Percentiles rank a stretch among this genome's conserved stretches.
Conservation (phyloP, 805 yeast species). For the Myxozyma vanderwaltii region DNA sequence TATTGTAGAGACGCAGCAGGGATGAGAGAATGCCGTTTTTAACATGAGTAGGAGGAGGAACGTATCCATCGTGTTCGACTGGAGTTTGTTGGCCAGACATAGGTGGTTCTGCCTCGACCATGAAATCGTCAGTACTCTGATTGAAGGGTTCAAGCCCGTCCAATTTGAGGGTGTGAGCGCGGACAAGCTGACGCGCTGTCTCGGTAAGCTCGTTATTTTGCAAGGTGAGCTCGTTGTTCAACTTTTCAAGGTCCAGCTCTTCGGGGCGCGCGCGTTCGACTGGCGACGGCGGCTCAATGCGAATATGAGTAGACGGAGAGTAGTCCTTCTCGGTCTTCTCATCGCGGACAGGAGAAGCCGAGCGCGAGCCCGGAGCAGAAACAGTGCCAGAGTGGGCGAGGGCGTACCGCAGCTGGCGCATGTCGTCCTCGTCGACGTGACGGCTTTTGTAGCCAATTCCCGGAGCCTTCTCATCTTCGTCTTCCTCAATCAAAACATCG, state of each 20-base stretch:
- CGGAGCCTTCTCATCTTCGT: constrained; percentile 16
- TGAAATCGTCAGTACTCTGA: constrained; percentile 5
- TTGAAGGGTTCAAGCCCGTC: background rate
- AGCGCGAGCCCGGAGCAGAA: constrained; percentile 25
- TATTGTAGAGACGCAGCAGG: constrained; percentile 64
- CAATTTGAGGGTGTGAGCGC: constrained; percentile 27
- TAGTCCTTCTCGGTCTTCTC: background rate
- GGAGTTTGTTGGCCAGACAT: constrained; percentile 29
- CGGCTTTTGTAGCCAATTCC: background rate
- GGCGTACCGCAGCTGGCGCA: constrained; percentile 21
- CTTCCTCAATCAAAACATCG: constrained; percentile 12
- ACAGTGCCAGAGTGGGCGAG: constrained; percentile 18
- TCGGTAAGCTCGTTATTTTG: constrained; percentile 21
- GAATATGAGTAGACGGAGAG: background rate
- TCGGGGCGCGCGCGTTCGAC: background rate
- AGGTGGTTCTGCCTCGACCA: constrained; percentile 25
- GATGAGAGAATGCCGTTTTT: constrained; percentile 87
- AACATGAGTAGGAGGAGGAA: constrained; percentile 65
- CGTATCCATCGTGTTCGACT: constrained; percentile 46
- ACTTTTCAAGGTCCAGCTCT: constrained; percentile 18
- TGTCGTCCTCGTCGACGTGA: constrained; percentile 13
- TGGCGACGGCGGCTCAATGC: constrained; percentile 5
- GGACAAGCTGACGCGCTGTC: constrained; percentile 34
- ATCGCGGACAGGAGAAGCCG: constrained; percentile 12
- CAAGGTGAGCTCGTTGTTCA: constrained; percentile 4